Conservation (phyloP, 75 land plant species). For the Selaginella moellendorffii region DNA sequence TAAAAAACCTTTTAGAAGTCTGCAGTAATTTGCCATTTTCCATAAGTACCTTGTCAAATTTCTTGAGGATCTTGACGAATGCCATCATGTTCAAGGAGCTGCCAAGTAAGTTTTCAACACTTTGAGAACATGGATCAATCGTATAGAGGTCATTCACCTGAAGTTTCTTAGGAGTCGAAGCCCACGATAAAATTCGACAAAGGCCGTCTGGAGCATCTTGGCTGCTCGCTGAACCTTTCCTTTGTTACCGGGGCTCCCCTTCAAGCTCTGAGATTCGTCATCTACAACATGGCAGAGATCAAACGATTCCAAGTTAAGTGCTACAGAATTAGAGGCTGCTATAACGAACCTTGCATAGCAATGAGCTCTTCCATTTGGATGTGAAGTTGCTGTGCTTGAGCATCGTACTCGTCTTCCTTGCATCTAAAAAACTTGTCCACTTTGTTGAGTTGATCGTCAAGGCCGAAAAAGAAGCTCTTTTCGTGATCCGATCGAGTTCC, state of each 20-base stretch:
- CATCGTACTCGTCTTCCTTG: slow-evolving; percentile 57
- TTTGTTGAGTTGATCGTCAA: slow-evolving; percentile 60
- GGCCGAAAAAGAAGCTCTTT: slow-evolving; percentile 30
- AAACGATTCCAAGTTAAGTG: slow-evolving; percentile 6
- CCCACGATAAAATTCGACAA: slow-evolving; percentile 28
- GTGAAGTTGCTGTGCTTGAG: slow-evolving; percentile 43
- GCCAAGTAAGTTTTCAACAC: slow-evolving; percentile 11
- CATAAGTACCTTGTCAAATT: slow-evolving; percentile 31
- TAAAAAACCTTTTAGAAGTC: not conserved
- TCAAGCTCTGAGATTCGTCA: not conserved
- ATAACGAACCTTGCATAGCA: not conserved
- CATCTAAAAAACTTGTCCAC: slow-evolving; percentile 61
- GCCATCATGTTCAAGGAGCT: slow-evolving; percentile 31
- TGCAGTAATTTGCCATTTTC: not conserved
- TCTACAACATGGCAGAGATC: slow-evolving; percentile 10
- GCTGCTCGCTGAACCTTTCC: slow-evolving; percentile 17
- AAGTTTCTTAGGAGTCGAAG: slow-evolving; percentile 29
- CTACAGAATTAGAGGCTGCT: too few species aligned
- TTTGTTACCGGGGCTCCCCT: slow-evolving; percentile 7
- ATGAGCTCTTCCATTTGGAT: slow-evolving; percentile 44
- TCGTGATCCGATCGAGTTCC: slow-evolving; percentile 10
- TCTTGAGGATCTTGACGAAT: slow-evolving; percentile 35
- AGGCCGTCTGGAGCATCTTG: slow-evolving; percentile 24
- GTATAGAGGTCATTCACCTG: slow-evolving; percentile 24
- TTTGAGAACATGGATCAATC: not conserved